Base-by-base conservation (phyloP, 345 rosid species). In the Bruguiera sexangula region DNA sequence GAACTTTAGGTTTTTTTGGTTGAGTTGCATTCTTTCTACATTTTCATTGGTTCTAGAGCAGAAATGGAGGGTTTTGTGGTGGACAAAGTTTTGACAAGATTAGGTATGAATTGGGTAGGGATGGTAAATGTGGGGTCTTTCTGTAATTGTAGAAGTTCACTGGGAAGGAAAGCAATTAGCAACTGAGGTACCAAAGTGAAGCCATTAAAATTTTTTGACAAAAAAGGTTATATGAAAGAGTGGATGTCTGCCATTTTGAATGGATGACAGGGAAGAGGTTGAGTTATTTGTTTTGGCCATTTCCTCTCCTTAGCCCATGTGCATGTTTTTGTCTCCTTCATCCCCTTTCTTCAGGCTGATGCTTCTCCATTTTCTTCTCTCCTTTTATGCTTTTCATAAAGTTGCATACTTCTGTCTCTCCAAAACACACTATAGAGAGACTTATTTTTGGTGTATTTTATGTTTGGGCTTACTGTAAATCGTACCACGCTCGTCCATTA, bases 381-480 rank as follows among this genome's bases (percentile, higher is more conserved):
- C 15, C 50, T 68, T 75, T 75, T 75, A 56, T 73, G 79, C 82
- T 80, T 80, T 83, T 52, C 60, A 65, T 58, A 78, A 75, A 78
- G 80, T 65, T 8, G 69, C n/a, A 73, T 57, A 11, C 43, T 29
- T 19, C 30, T 48, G 36, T 54, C 26, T 0, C 19, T 5, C 50
- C 13, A 43, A 43, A 43, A 0, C 4, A 13, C 16, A 43, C 18
- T 15, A 13, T 43, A 11, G 50, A 43, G 50, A 11, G 50, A 43
- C 50, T 43, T 13, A 11, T 11, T 43, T 43, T 13, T 43, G 4
- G 5, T 13, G 50, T 13, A 15, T 13, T 43, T 43, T 15, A 3
- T 43, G 18, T 13, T 43, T 43, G 50, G 50, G 3, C 50, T 2
- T 13, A 13, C 50, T 43, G 50, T 43, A 43, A 43, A 13, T 43